Conservation (phyloP, 352 stramenopile genomes). For the Peronospora destructor region DNA sequence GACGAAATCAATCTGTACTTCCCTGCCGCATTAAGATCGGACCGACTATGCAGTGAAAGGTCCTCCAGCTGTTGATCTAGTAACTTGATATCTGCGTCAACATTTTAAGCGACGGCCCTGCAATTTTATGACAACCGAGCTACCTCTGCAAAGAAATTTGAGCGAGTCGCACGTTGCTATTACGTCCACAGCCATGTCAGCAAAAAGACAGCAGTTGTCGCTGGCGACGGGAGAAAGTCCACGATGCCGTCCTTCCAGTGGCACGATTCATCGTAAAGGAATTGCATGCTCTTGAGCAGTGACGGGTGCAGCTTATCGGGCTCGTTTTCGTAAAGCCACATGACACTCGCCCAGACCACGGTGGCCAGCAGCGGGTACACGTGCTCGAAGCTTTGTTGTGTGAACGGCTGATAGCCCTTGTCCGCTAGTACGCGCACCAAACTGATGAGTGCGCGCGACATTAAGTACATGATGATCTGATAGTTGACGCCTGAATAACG, state of each 20-base stretch:
- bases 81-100: no score
- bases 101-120: background rate
- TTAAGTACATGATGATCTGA: slow-evolving; percentile 87
- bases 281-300: slow-evolving; percentile 85
- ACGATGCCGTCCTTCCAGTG: slow-evolving; percentile 53
- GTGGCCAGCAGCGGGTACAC: slow-evolving; percentile 77
- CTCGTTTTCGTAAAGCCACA: slow-evolving; percentile 88
- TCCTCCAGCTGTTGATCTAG: no score
- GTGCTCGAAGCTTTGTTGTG: slow-evolving; percentile 52
- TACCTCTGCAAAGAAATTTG: slow-evolving; percentile 7
- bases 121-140: background rate
- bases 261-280: slow-evolving; percentile 84
- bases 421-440: slow-evolving; percentile 56
- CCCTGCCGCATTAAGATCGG: no score
- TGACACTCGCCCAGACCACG: slow-evolving; percentile 70
- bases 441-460: slow-evolving; percentile 70
- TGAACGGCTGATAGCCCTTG: slow-evolving; percentile 57
- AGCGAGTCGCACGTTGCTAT: slow-evolving; percentile 8
- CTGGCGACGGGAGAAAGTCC: slow-evolving; percentile 78
- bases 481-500: slow-evolving; percentile 85
- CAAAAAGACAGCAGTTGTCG: slow-evolving; percentile 52
- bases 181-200: slow-evolving; percentile 58
- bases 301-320: slow-evolving; percentile 65
- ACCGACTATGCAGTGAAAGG: no score
- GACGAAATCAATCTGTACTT: background rate